Evolutionary conservation across 257 asterid genomes (phyloP), one percentile per base, ranked within the genome.

Genomic region (Nicotiana obtusifolia): DNA sequence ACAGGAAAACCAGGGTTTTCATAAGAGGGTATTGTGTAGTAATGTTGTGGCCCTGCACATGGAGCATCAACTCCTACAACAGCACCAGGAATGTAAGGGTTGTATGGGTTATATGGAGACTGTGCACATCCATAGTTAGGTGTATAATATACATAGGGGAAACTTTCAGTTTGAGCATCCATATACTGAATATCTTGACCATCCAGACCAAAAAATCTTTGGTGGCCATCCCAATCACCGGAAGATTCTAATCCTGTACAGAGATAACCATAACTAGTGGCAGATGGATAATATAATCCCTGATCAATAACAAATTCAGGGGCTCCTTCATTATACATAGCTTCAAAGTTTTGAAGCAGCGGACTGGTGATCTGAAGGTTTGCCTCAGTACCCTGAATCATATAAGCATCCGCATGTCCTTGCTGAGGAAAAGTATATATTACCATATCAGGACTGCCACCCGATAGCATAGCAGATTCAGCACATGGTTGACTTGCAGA

Each of bases 71-170:
- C 91, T 86, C 97, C 99, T 44, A 93, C 83, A 81, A 89, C 66
- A 79, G 98, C 99, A 81, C 99, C 99, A 81, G 97, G 97, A 81
- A 93, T 95, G 89, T 91, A 95, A 28, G 99, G 97, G 85, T 75
- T 75, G 80, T 75, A 75, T 49, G 80, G 80, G 62, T 91, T 95
- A 85, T 88, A 93, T 57, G 91, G 89, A 78, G 97, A 88, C 84
- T 90, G 92, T 81, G 89, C 91, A 86, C 90, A 93, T 81, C 90
- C 98, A 82, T 89, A 90, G 87, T 83, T 83, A 83, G 98, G 91
- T 57, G 91, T 65, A 84, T 89, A 95, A 88, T 92, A 93, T 71
- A 90, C 84, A 84, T 81, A 88, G 7, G 97, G 94, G 81, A 79
- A 71, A 82, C 69, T 89, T 84, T 95, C 97, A 84, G 87, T 85